Conservation (phyloP, 1,139 yeast species). For the Magnusiomyces sp. region DNA sequence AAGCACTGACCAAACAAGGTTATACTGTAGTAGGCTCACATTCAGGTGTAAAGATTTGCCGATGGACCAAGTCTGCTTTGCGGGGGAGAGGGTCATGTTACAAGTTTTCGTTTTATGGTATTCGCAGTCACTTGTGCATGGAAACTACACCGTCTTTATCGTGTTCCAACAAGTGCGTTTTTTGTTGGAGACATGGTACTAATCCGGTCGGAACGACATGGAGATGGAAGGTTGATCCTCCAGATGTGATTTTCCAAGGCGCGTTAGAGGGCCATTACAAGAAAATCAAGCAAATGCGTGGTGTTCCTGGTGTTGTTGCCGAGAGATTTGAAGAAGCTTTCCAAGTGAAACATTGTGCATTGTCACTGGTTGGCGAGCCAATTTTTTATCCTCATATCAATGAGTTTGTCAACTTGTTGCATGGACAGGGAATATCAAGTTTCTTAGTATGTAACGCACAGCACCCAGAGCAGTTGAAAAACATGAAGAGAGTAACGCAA, state of each 20-base stretch:
- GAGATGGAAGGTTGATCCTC: slow-evolving; percentile 94
- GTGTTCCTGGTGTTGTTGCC: slow-evolving; percentile 89
- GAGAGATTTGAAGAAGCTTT: slow-evolving; percentile 89
- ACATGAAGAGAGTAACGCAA: slow-evolving; percentile 72
- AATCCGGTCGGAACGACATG: slow-evolving; percentile 94
- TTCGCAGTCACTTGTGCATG: slow-evolving; percentile 86
- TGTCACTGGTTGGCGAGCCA: slow-evolving; percentile 90
- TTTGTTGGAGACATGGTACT: slow-evolving; percentile 97
- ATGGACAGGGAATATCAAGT: slow-evolving; percentile 68
- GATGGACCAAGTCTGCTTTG: slow-evolving; percentile 93
- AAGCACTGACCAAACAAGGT: slow-evolving; percentile 85
- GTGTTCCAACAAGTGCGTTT: slow-evolving; percentile 91
- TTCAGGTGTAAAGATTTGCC: slow-evolving; percentile 89
- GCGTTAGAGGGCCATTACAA: slow-evolving; percentile 85
- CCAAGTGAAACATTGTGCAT: slow-evolving; percentile 80
- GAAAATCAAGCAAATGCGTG: slow-evolving; percentile 88
- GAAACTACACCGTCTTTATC: slow-evolving; percentile 91
- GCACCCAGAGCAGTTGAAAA: slow-evolving; percentile 76
- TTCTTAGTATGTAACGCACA: slow-evolving; percentile 93
- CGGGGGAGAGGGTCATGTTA: slow-evolving; percentile 94
- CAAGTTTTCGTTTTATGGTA: slow-evolving; percentile 87
- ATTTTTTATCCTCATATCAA: slow-evolving; percentile 87
- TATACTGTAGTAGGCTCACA: slow-evolving; percentile 90
- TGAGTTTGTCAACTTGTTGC: slow-evolving; percentile 72
- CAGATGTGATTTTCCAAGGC: slow-evolving; percentile 74